Base-by-base conservation (phyloP, 495 filamentous ascomycete genomes). In the Astrocystis sublimbata region DNA sequence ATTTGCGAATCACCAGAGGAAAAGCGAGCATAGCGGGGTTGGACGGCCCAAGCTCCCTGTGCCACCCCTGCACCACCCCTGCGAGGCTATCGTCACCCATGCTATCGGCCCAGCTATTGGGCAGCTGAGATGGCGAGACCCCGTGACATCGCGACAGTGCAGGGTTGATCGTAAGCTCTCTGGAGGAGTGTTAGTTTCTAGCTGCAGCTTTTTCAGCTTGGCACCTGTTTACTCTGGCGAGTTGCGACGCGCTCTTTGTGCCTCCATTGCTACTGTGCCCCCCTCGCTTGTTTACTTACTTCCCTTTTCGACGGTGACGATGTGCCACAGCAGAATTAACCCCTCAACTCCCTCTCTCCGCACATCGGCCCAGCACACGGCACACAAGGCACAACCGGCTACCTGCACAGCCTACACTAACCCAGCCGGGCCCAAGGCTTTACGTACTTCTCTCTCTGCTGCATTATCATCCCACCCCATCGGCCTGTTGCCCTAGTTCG, bases 291-390 rank as follows among this genome's bases (percentile, higher is more conserved):
- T 62, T 62, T 62, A 62, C 60, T 62, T 54, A 62, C 23, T 55
- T 56, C 60, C 60, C 19, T 40, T 59, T 59, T 50, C 3, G 56
- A 21, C 19, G 10, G 4, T 28, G 26, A 26, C 45, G 28, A 23
- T 49, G 17, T n/a, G 17, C 24, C 26, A 30, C 43, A 13, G 23
- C 43, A 15, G 1, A 35, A 42, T 33, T 33, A 45, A 43, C 59
- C 59, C 59, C 59, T 61, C 59, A 61, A 35, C 59, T 61, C n/a
- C n/a, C n/a, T n/a, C n/a, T n/a, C n/a, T n/a, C 59, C 59, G 59
- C 40, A 61, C 38, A 46, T 61, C 59, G 59, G 59, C 46, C 41
- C 24, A 60, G 45, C 13, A 23, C 53, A 33, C 42, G 53, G 21
- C 19, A 45, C 10, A 15, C 8, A 38, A 12, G n/a, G 8, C n/a